These are phyloP conservation scores for Cryphonectria carpinicola DNA, from an alignment of 2,329 filamentous ascomycete species.

Conservation along the genomic window DNA sequence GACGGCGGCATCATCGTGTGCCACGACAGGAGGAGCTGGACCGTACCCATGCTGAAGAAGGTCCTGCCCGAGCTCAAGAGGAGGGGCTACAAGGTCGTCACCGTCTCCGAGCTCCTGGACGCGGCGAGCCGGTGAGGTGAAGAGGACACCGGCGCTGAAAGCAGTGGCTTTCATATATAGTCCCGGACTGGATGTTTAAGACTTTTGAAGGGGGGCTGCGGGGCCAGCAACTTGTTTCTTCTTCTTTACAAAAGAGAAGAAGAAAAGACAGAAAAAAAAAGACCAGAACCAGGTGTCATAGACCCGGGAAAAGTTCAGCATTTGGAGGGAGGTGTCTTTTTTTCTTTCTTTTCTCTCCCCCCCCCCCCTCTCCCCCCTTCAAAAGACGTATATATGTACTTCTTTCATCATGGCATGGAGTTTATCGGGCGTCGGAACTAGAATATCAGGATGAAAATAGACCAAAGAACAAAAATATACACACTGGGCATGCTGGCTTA, in stretches of 20 bases:
- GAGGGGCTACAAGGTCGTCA: constrained; percentile 73
- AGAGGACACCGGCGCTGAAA: not conserved
- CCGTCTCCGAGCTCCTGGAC: constrained; percentile 68
- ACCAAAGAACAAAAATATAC: not conserved
- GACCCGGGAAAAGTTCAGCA: not conserved
- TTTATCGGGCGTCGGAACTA: constrained; percentile 2
- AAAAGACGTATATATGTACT: not conserved
- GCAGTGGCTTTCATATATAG: not conserved
- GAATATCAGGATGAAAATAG: not conserved
- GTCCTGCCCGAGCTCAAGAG: constrained; percentile 73
- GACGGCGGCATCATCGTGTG: constrained; percentile 83
- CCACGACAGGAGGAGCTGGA: constrained; percentile 85
- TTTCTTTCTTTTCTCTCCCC: too few relatives aligned
- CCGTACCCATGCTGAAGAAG: constrained; percentile 73
- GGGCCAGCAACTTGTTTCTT: not conserved
- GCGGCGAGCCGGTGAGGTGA: constrained; percentile 24
- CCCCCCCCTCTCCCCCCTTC: too few relatives aligned
- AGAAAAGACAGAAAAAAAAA: too few relatives aligned
- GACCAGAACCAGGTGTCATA: not conserved
- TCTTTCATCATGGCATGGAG: constrained; percentile 4
- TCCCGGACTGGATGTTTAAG: not conserved
- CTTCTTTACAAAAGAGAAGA: too few relatives aligned
- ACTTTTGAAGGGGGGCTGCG: too few relatives aligned
- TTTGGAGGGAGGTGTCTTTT: not conserved
- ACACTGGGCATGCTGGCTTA: not conserved